These are phyloP conservation scores for Arachis hypogaea DNA, from an alignment of 306 rosid genomes.

Conservation along the genomic window DNA sequence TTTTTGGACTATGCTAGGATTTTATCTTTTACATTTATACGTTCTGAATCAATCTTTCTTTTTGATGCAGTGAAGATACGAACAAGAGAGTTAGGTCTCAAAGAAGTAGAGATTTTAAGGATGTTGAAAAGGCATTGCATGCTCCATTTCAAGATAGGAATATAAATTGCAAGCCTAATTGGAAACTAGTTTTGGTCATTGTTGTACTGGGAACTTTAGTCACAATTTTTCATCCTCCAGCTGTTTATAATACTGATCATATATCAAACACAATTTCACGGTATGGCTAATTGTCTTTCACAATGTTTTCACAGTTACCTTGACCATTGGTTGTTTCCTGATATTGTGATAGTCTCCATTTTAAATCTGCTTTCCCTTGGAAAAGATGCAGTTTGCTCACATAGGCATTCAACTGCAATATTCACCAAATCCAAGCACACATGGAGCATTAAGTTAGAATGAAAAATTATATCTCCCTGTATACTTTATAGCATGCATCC, in stretches of 20 bases:
- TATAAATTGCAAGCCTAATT: slow-evolving; percentile 66
- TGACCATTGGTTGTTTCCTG: slow-evolving; percentile 25
- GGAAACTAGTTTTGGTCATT: slow-evolving; percentile 66
- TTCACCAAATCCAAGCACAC: slow-evolving; percentile 10
- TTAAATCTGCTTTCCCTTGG: slow-evolving; percentile 16
- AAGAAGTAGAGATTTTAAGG: slow-evolving; percentile 68
- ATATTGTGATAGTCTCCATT: neutral
- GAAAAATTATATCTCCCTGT: slow-evolving; percentile 7
- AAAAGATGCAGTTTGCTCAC: slow-evolving; percentile 12
- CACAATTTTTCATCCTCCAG: slow-evolving; percentile 68
- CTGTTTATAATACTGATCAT: slow-evolving; percentile 70
- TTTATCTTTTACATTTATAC: slow-evolving; percentile 21
- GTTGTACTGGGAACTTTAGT: slow-evolving; percentile 67
- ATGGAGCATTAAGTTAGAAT: slow-evolving; percentile 28
- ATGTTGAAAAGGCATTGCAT: slow-evolving; percentile 55
- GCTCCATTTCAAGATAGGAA: slow-evolving; percentile 48
- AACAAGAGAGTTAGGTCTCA: slow-evolving; percentile 64
- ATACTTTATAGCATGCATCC: slow-evolving; percentile 13
- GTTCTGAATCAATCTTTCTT: slow-evolving; percentile 22
- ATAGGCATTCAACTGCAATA: slow-evolving; percentile 13
- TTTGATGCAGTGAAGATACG: slow-evolving; percentile 69
- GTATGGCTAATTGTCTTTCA: slow-evolving; percentile 49
- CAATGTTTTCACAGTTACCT: slow-evolving; percentile 21
- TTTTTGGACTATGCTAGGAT: slow-evolving; percentile 28
- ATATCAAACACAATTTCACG: slow-evolving; percentile 51